Percentiles rank a stretch among this genome's conserved stretches.
phyloP scores from a whole-genome alignment of 768 basidiomycete genomes.

The Kwoniella europaea region DNA sequence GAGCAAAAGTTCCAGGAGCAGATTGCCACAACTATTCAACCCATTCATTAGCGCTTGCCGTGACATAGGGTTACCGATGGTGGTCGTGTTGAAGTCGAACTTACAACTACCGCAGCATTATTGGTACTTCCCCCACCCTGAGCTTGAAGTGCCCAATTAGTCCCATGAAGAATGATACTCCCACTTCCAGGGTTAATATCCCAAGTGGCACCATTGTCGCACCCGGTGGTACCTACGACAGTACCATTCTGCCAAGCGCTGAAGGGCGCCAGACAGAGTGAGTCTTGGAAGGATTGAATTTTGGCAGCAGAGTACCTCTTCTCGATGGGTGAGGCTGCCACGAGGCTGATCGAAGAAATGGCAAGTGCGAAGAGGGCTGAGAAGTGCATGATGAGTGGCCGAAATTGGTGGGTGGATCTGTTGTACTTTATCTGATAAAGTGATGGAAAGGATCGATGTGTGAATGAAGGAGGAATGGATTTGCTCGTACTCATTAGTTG shows the following conservation, averaged over 20 bases:
- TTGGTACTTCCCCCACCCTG: constrained; percentile 14
- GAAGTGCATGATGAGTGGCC: neutral
- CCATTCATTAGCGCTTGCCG: neutral
- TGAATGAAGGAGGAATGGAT: neutral
- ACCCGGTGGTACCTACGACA: neutral
- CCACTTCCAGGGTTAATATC: constrained; percentile 22
- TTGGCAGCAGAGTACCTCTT: constrained; percentile 6
- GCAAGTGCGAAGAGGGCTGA: constrained; percentile 2
- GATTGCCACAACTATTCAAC: constrained; percentile 10
- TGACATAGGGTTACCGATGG: too few relatives aligned
- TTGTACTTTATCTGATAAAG: too few relatives aligned
- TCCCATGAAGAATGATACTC: constrained; percentile 20
- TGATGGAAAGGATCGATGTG: neutral
- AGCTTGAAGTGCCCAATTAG: constrained; percentile 20
- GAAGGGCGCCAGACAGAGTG: neutral
- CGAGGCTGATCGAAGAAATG: neutral
- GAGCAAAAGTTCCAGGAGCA: constrained; percentile 7
- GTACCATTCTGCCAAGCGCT: constrained; percentile 13
- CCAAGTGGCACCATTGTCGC: constrained; percentile 12
- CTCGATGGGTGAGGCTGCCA: constrained; percentile 11
- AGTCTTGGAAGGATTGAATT: neutral
- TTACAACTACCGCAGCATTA: constrained; percentile 18
- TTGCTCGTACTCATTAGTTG: neutral
- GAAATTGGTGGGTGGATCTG: too few relatives aligned
- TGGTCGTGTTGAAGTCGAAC: neutral